Evolutionary conservation across 768 basidiomycete species (phyloP), one percentile per base, ranked within the genome.

Genomic region (Termitomyces sp.): DNA sequence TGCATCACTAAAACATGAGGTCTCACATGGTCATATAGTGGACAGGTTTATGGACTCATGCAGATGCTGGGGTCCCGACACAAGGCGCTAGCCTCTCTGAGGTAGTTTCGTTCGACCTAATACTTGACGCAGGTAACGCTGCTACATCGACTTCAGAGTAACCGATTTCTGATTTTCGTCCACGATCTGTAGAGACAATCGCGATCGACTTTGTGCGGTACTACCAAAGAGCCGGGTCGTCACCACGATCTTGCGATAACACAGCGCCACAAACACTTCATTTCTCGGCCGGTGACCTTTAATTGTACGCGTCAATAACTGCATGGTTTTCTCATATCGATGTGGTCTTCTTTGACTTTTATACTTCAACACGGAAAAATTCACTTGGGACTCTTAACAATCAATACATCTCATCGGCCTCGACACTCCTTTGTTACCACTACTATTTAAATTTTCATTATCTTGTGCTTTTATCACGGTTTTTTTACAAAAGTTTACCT

Each of bases 201-300:
- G 26, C 46, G 5, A 46, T 67, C 28, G 63, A 64, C 41, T 67
- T 63, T 26, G 61, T 67, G 26, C 57, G 67, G 9, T 61, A 61
- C 41, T 67, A 67, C 28, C 60, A 60, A 20, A 63, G 54, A 16
- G 48, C 20, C 16, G 52, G 30, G 6, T 20, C 7, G 33, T 35
- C 48, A 18, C 46, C 36, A 6, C 28, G 14, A 14, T 35, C 49
- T 20, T 61, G 60, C n/a, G 46, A 13, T 12, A 18, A 28, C 5
- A 38, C 54, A n/a, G 12, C 5, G 10, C 14, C 36, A 20, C 41
- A 33, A 38, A 53, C 10, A n/a, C 14, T 62, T 1, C 13, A 44
- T 4, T 43, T 41, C 16, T 18, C 36, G 8, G 28, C n/a, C 7
- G 32, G 10, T 28, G 41, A 50, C n/a, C 12, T 23, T 16, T 30